Conservation (phyloP, 208 protist genomes). For the Acanthamoeba culbertsoni region DNA sequence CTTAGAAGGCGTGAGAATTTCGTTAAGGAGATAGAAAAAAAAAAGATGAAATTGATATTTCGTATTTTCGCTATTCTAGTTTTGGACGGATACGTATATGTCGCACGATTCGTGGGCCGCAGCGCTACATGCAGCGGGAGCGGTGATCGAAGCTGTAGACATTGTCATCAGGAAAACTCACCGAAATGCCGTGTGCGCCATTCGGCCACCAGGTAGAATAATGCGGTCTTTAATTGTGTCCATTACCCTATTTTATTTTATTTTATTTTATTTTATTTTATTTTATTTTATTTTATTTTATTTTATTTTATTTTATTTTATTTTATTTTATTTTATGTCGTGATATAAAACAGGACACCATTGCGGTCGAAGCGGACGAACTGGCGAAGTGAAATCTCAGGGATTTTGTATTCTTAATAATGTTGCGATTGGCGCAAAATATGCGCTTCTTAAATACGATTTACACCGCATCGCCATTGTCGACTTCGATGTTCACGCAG, state of each 20-base stretch:
- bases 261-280: too few species aligned
- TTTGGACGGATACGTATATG: slow-evolving; percentile 63
- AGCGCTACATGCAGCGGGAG: slow-evolving; percentile 61
- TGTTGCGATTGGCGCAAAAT: slow-evolving; percentile 75
- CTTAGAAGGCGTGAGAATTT: too few species aligned
- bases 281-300: too few species aligned
- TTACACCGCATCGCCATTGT: slow-evolving; percentile 68
- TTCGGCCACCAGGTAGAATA: not conserved
- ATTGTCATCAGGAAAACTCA: slow-evolving; percentile 42
- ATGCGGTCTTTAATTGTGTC: too few species aligned
- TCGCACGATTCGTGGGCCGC: slow-evolving; percentile 63
- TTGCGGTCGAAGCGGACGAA: slow-evolving; percentile 64
- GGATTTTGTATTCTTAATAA: slow-evolving; percentile 78
- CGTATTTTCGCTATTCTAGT: not conserved
- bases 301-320: too few species aligned
- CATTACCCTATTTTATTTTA: too few species aligned
- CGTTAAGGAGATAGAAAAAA: too few species aligned
- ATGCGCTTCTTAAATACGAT: slow-evolving; percentile 59
- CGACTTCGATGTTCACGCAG: slow-evolving; percentile 66
- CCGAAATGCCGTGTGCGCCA: slow-evolving; percentile 64
- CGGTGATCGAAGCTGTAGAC: slow-evolving; percentile 71
- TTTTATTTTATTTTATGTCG: too few species aligned
- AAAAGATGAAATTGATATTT: too few species aligned
- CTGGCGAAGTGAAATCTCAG: slow-evolving; percentile 65
- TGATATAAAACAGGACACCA: slow-evolving; percentile 71